Evolutionary conservation across 1,139 yeast genomes (phyloP).

Genomic region (Lodderomyces oxycetoniae): DNA sequence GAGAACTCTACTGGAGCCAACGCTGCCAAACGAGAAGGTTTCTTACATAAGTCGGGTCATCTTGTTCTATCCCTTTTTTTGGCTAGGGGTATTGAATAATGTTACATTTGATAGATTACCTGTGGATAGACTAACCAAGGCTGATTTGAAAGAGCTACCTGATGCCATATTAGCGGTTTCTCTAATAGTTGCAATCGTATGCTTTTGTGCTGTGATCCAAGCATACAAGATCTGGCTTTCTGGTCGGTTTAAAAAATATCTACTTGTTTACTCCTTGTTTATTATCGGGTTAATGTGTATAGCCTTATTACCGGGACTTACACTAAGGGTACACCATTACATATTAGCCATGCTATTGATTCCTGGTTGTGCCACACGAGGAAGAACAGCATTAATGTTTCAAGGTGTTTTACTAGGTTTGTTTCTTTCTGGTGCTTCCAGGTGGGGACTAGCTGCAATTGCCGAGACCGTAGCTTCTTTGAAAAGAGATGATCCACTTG

Average conservation of each 20-base stretch:
- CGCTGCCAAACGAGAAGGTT: slow-evolving; percentile 16
- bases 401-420: slow-evolving; percentile 85
- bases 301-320: slow-evolving; percentile 60
- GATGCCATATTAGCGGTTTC: slow-evolving; percentile 71
- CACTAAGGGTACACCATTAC: slow-evolving; percentile 84
- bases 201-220: slow-evolving; percentile 61
- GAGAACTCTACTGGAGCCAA: slow-evolving; percentile 25
- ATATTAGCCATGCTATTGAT: slow-evolving; percentile 71
- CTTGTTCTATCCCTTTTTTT: slow-evolving; percentile 75
- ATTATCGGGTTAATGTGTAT: slow-evolving; percentile 44
- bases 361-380: slow-evolving; percentile 85
- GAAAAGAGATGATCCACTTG: slow-evolving; percentile 71
- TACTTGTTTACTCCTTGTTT: slow-evolving; percentile 47
- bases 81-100: slow-evolving; percentile 84
- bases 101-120: slow-evolving; percentile 86
- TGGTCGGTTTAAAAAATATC: slow-evolving; percentile 63
- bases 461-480: slow-evolving; percentile 71
- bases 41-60: slow-evolving; percentile 51
- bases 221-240: slow-evolving; percentile 77
- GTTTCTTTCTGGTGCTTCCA: slow-evolving; percentile 75
- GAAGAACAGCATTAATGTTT: slow-evolving; percentile 62
- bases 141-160: slow-evolving; percentile 67
- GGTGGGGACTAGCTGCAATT: slow-evolving; percentile 93
- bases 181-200: slow-evolving; percentile 41
- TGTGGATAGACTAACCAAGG: slow-evolving; percentile 71